Conservation (phyloP, 345 rosid genomes). For the Gossypium anomalum region DNA sequence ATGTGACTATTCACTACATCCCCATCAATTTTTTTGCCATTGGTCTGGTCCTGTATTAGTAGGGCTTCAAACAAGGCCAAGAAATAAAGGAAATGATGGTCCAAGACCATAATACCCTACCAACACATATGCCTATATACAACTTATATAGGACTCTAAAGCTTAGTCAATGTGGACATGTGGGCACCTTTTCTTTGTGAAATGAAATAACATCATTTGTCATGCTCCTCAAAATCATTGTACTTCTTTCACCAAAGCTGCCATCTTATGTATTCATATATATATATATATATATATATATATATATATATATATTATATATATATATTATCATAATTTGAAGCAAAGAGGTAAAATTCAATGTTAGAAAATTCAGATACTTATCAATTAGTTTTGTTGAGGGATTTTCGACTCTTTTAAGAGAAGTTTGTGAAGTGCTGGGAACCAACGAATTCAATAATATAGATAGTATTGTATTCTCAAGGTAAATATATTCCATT, state of each 20-base stretch:
- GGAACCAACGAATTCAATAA: too few relatives aligned
- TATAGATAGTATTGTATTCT: too few relatives aligned
- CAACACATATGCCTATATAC: not conserved
- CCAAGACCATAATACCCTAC: not conserved
- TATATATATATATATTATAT: too few relatives aligned
- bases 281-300: too few relatives aligned
- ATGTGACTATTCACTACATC: conserved; percentile 13
- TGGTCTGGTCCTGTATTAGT: conserved; percentile 6
- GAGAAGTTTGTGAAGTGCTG: too few relatives aligned
- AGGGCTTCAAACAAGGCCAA: not conserved
- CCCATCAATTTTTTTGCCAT: not conserved
- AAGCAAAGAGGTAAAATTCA: too few relatives aligned
- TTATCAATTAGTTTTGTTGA: too few relatives aligned
- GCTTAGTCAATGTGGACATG: conserved; percentile 9
- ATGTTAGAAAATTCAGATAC: too few relatives aligned
- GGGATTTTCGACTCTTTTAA: too few relatives aligned
- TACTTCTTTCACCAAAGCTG: conserved; percentile 23
- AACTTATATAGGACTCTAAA: not conserved
- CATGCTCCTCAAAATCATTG: conserved; percentile 19
- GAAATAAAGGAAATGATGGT: not conserved
- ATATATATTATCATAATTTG: too few relatives aligned
- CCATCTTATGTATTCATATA: not conserved
- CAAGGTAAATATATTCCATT: too few relatives aligned
- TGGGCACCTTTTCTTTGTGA: not conserved
- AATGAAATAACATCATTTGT: conserved; percentile 11